Percentiles rank a stretch among this genome's conserved stretches.
Evolutionary conservation across 768 basidiomycete genomes (phyloP).

Genomic region (Podaxis mareebaensis): DNA sequence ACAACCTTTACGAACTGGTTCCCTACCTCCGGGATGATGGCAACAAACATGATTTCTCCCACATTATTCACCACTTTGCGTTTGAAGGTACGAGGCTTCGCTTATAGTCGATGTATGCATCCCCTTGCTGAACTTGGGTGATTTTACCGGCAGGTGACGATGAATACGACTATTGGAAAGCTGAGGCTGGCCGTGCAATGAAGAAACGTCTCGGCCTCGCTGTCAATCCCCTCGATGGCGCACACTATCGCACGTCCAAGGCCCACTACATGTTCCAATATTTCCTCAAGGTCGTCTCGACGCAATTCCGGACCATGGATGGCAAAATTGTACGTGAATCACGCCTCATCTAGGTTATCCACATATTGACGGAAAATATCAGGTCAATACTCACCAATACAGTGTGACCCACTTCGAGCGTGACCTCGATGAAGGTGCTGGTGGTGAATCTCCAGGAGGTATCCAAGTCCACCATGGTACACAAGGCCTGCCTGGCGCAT

Average conservation of each 20-base stretch:
- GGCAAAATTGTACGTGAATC: constrained; percentile 55
- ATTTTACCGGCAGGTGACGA: constrained; percentile 58
- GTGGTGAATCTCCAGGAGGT: constrained; percentile 60
- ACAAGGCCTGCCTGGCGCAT: constrained; percentile 78
- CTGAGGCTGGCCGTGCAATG: constrained; percentile 59
- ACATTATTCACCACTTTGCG: constrained; percentile 76
- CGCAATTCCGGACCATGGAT: constrained; percentile 85
- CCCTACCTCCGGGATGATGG: constrained; percentile 91
- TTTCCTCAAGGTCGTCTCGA: constrained; percentile 98
- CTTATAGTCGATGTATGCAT: neutral
- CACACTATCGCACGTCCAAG: constrained; percentile 64
- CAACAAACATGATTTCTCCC: constrained; percentile 92
- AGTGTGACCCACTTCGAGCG: constrained; percentile 96
- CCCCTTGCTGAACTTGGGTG: constrained; percentile 2
- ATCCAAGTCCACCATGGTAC: constrained; percentile 75
- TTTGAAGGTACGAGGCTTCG: constrained; percentile 55
- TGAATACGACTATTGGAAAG: constrained; percentile 73
- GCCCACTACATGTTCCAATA: constrained; percentile 97
- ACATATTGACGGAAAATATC: neutral
- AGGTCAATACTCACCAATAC: constrained; percentile 93
- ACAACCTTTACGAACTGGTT: constrained; percentile 85
- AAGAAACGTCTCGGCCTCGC: constrained; percentile 72
- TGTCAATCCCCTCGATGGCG: constrained; percentile 75
- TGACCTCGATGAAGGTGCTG: constrained; percentile 66
- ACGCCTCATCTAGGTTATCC: neutral